Evolutionary conservation across 1,284 basidiomycete genomes (phyloP), one percentile per base, ranked within the genome.

Genomic region (Volvariella surrecta): DNA sequence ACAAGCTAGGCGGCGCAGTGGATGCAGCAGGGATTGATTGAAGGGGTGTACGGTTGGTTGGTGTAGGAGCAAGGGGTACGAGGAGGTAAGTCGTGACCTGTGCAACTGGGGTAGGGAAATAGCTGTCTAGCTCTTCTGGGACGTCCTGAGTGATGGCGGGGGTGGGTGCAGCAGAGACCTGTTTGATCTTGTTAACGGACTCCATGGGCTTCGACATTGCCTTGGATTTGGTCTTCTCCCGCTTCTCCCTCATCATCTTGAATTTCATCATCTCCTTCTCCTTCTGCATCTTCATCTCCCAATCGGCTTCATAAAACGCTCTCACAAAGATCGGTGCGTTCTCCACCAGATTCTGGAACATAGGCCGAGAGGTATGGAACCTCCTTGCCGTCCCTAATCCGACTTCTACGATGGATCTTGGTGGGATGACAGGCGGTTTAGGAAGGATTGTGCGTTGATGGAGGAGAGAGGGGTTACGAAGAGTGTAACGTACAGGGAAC

Each of bases 271-370:
- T 58, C 22, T 63, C 61, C 39, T 63, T 57, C 51, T 74, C 69
- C 58, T 74, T 66, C 44, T 61, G 63, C 53, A 63, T 57, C 50
- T 75, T 71, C 16, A 76, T 37, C 40, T 85, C 77, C 70, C 75
- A 76, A 56, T 86, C 82, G 0, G 74, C 76, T 58, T 88, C 80
- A 57, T 74, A 79, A 30, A 88, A 63, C 1, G 85, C 75, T 28
- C 85, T 73, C 8, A 71, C 75, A 0, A 74, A 69, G 16, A 89
- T 61, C 4, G 85, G 85, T 1, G 86, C 77, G 55, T 89, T 89
- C 57, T 89, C 75, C 1, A 74, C 74, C 20, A 89, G 58, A 54
- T 81, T 78, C 58, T 86, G 79, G 68, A 89, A 88, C 42, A 88
- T 70, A 2, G 84, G 81, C 1, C 82, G 73, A 4, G 68, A 71